phyloP scores from a whole-genome alignment of 148 eudicot species.

The Persicaria maculosa region DNA sequence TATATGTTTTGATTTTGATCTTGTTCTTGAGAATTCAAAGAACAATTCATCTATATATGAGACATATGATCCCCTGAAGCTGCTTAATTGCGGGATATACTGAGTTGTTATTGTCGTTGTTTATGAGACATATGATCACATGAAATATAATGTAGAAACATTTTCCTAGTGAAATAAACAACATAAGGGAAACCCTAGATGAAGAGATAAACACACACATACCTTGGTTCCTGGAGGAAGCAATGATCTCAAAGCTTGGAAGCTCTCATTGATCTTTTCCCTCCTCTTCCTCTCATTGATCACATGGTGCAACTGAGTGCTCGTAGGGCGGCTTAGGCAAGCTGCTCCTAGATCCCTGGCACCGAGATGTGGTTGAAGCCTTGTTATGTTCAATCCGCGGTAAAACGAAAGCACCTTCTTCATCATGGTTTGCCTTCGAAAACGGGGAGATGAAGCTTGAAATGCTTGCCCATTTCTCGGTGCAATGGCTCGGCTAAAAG shows the following conservation, averaged over 20 bases:
- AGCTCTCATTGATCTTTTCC: constrained; percentile 82
- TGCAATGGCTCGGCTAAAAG: constrained; percentile 35
- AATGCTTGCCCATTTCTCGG: background rate
- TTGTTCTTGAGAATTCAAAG: no score
- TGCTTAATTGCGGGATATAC: no score
- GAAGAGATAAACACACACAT: background rate
- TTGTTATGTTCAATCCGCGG: constrained; percentile 29
- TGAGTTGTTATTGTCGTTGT: no score
- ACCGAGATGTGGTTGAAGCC: constrained; percentile 12
- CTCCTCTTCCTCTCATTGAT: constrained; percentile 75
- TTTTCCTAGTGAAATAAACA: background rate
- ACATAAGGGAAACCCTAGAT: background rate
- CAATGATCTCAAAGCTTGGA: constrained; percentile 61
- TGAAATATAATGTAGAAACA: no score
- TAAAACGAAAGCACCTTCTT: constrained; percentile 37
- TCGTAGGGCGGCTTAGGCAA: constrained; percentile 26
- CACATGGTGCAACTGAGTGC: constrained; percentile 67
- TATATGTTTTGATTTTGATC: no score
- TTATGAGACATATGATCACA: no score
- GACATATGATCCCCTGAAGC: no score
- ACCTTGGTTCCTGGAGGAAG: constrained; percentile 94
- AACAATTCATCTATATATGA: no score
- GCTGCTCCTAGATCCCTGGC: constrained; percentile 18
- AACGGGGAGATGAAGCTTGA: constrained; percentile 9
- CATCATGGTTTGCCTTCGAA: constrained; percentile 31